Evolutionary conservation across 164 flowering plant species (phyloP), one percentile per base, ranked within the genome.

Genomic region (Berberis thunbergii): DNA sequence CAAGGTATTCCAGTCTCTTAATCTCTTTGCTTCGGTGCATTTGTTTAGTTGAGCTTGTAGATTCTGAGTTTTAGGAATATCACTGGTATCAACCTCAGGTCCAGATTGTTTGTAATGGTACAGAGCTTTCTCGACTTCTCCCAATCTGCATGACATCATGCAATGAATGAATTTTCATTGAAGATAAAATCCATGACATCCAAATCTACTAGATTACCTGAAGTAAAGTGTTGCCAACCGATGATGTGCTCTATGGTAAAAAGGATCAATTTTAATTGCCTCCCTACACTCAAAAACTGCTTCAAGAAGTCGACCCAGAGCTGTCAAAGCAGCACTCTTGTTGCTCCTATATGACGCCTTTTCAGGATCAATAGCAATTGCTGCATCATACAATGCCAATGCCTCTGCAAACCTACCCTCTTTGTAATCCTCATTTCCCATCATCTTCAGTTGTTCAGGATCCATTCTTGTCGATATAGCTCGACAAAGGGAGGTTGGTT

Each of bases 401-500:
- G 98, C 97, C 70, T 90, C 88, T 3, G 78, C 80, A 60, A 71
- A 90, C 43, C 78, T 85, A 0, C 97, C 98, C 61, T 80, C 74
- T 67, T 78, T 88, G 73, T 83, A 94, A 41, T 83, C 85, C 59
- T 86, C 89, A 69, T 93, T 93, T 10, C 97, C 97, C 81, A 85
- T 69, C 6, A 48, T 61, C 65, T 90, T 90, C 65, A 88, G 68
- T 26, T 49, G 73, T 67, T 85, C 97, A 6, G 96, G 86, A 54
- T 86, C 85, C 63, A 72, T 46, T 65, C 68, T 78, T 45, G 43
- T 73, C 41, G 74, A 70, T 49, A 80, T 39, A 43, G 91, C 96
- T 46, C 92, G 67, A 58, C 89, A 81, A 6, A 67, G 45, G 0
- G 70, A 62, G 13, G 59, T 54, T 1, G 41, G 5, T 54, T 46